Evolutionary conservation across 305 asterid species (phyloP).

Genomic region (Nicotiana rustica): DNA sequence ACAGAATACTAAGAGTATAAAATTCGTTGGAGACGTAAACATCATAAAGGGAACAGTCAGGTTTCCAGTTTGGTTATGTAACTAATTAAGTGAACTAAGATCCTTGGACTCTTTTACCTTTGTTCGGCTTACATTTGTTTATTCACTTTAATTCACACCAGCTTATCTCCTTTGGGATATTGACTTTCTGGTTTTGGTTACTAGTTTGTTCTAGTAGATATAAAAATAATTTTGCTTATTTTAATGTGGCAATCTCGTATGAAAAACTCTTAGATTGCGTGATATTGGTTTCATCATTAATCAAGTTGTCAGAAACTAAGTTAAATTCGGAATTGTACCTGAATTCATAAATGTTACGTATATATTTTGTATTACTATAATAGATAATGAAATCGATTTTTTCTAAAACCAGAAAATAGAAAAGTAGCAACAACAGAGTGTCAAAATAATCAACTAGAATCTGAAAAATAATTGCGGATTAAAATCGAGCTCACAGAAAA

Average conservation of each 20-base stretch:
- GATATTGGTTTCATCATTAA: background rate
- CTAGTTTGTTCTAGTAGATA: background rate
- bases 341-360: background rate
- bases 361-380: too few relatives aligned
- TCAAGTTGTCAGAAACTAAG: background rate
- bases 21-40: conserved; percentile 27
- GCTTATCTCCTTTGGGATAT: background rate
- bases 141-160: background rate
- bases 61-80: background rate
- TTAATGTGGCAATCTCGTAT: background rate
- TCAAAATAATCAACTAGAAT: too few relatives aligned
- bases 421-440: too few relatives aligned
- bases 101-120: conserved; percentile 7
- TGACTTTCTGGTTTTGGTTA: background rate
- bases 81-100: conserved; percentile 2
- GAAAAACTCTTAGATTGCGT: background rate
- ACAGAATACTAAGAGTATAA: background rate
- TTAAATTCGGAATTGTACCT: too few relatives aligned
- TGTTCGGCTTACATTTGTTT: background rate
- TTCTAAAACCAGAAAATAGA: too few relatives aligned
- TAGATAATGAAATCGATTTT: too few relatives aligned
- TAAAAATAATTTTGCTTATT: background rate
- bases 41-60: background rate
- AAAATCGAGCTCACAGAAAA: too few relatives aligned
- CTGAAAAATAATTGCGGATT: too few relatives aligned